phyloP scores from a whole-genome alignment of 768 basidiomycete genomes.

The Amanita muscaria region DNA sequence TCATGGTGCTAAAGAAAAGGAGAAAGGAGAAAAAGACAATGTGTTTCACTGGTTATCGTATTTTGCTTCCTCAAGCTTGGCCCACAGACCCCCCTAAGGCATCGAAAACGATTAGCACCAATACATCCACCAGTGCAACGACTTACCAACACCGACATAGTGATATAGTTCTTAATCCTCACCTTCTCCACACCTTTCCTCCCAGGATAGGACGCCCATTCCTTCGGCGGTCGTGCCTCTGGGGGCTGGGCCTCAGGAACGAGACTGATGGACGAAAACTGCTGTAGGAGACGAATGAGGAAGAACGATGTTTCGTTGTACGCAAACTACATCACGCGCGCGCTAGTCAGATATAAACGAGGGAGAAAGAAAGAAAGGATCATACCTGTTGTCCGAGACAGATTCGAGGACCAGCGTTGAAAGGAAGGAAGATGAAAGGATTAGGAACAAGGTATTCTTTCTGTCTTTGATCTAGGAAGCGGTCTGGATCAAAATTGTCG shows the following conservation, averaged over 20 bases:
- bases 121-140: background rate
- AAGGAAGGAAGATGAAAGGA: conserved; percentile 63
- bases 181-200: conserved; percentile 33
- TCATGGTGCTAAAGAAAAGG: too few species aligned
- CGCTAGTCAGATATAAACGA: background rate
- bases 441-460: conserved; percentile 46
- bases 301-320: conserved; percentile 49
- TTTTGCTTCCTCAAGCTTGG: conserved; percentile 20
- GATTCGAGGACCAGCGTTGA: conserved; percentile 60
- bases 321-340: conserved; percentile 30
- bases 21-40: background rate
- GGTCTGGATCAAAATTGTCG: conserved; percentile 52
- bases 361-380: conserved; percentile 10
- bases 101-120: background rate
- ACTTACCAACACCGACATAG: conserved; percentile 34
- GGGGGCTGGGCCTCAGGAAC: conserved; percentile 27
- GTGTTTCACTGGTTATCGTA: background rate
- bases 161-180: conserved; percentile 29
- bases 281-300: conserved; percentile 42
- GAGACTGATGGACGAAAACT: conserved; percentile 33
- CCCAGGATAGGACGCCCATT: conserved; percentile 17
- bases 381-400: conserved; percentile 40
- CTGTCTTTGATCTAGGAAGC: conserved; percentile 52
- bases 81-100: conserved; percentile 37
- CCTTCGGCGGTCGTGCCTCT: conserved; percentile 22